Evolutionary conservation across 345 rosid species (phyloP), one percentile per base, ranked within the genome.

Genomic region (Brassica cretica): DNA sequence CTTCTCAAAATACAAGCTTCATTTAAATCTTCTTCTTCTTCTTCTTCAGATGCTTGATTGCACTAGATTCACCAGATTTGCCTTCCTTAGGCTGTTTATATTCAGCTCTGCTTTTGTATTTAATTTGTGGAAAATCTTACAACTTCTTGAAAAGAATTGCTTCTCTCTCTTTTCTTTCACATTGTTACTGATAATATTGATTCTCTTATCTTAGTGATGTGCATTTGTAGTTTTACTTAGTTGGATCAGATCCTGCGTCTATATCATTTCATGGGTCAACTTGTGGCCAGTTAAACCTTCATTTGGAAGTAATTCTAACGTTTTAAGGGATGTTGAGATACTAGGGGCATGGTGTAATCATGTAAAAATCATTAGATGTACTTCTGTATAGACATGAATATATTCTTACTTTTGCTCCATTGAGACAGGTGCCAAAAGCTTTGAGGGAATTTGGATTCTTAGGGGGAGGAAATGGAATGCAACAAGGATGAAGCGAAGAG

Each of bases 401-500:
- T 29, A 10, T 55, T 72, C 59, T 63, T 65, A 4, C n/a, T 16
- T 67, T 60, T 51, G 16, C 8, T 29, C 76, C 16, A 2, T 62
- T 68, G 66, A 53, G 39, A 51, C 71, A 80, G 82, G 79, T 74
- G n/a, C 5, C 3, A 56, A 62, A 24, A 49, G n/a, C 33, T 74
- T 30, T 39, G 76, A 41, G 9, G 64, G 75, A 30, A 41, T 18
- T 41, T 80, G 56, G 56, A 51, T 51, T 51, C 44, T 70, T 64
- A 71, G 37, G 71, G 72, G 58, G 55, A 65, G 64, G 58, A 59
- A 6, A 92, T 94, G 97, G 98, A 94, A 76, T 94, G 98, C 83
- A 94, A 92, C 68, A 91, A 81, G 84, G 98, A 92, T 29, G 98
- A 92, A 82, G 98, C 98, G 30, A 64, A 80, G 74, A 87, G 91